These are phyloP conservation scores for Alternaria postmessia DNA, from an alignment of 2,329 filamentous ascomycete genomes.

Conservation along the genomic window DNA sequence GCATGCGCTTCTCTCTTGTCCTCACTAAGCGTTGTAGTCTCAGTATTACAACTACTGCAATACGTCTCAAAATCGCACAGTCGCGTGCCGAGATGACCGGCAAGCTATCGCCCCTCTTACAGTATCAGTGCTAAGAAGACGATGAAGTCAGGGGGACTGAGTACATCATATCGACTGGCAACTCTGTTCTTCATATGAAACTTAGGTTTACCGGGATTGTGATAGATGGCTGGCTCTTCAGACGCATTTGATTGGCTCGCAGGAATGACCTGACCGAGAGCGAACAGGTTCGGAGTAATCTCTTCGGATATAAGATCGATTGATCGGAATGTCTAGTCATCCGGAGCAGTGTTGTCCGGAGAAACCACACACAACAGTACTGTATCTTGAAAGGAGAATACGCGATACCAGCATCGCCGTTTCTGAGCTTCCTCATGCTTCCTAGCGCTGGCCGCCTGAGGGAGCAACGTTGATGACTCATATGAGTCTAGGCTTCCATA, in stretches of 20 bases:
- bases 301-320: neutral
- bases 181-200: neutral
- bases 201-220: neutral
- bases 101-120: too few species aligned
- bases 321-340: neutral
- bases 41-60: neutral
- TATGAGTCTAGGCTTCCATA: neutral
- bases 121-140: neutral
- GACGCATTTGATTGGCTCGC: neutral
- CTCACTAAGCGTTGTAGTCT: neutral
- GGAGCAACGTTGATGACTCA: slow-evolving; percentile 4
- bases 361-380: neutral
- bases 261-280: neutral
- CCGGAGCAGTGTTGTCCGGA: neutral
- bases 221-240: neutral
- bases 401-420: neutral
- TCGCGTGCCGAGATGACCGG: neutral
- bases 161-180: neutral
- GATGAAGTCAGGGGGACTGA: neutral
- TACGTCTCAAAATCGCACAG: neutral
- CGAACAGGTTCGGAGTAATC: neutral
- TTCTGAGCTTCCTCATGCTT: slow-evolving; percentile 6
- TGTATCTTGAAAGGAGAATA: neutral
- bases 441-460: slow-evolving; percentile 10
- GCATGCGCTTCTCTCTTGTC: neutral